Evolutionary conservation across 2,329 filamentous ascomycete genomes (phyloP).

Genomic region (Fusarium buxicola): DNA sequence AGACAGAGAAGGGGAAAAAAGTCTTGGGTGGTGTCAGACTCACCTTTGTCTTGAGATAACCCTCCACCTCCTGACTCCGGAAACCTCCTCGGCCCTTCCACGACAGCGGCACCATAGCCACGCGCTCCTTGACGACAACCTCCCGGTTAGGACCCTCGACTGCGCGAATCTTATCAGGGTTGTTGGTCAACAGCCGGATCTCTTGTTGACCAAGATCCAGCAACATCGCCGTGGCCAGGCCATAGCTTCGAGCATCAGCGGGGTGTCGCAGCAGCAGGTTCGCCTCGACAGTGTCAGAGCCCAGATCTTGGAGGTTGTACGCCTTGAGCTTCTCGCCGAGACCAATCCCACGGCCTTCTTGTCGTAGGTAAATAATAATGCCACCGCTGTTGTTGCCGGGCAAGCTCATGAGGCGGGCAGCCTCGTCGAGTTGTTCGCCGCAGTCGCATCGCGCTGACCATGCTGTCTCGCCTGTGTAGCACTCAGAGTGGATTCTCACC

Average conservation of each 20-base stretch:
- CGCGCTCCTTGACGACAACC: slow-evolving; percentile 86
- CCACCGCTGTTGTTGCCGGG: slow-evolving; percentile 75
- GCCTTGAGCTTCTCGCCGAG: slow-evolving; percentile 96
- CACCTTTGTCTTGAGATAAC: slow-evolving; percentile 96
- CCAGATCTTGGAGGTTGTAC: slow-evolving; percentile 96
- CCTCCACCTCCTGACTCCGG: slow-evolving; percentile 87
- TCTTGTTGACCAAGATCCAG: slow-evolving; percentile 83
- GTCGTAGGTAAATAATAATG: slow-evolving; percentile 94
- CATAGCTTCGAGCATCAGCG: slow-evolving; percentile 93
- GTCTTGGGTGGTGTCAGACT: slow-evolving; percentile 16
- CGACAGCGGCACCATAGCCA: slow-evolving; percentile 94
- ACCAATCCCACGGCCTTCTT: slow-evolving; percentile 96
- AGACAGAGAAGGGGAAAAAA: no score
- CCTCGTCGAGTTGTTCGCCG: slow-evolving; percentile 97
- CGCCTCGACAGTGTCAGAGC: slow-evolving; percentile 97
- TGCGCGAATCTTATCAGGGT: slow-evolving; percentile 95
- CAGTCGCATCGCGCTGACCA: slow-evolving; percentile 99
- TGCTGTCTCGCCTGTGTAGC: slow-evolving; percentile 97
- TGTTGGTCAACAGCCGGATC: slow-evolving; percentile 90
- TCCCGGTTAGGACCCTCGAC: slow-evolving; percentile 93
- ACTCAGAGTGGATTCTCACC: slow-evolving; percentile 96
- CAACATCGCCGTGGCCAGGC: slow-evolving; percentile 95
- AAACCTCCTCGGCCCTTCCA: slow-evolving; percentile 91
- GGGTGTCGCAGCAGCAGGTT: slow-evolving; percentile 92
- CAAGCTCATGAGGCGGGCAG: slow-evolving; percentile 89